Conservation (phyloP, 2,329 filamentous ascomycete species). For the Davidsoniella neocaledoniae region DNA sequence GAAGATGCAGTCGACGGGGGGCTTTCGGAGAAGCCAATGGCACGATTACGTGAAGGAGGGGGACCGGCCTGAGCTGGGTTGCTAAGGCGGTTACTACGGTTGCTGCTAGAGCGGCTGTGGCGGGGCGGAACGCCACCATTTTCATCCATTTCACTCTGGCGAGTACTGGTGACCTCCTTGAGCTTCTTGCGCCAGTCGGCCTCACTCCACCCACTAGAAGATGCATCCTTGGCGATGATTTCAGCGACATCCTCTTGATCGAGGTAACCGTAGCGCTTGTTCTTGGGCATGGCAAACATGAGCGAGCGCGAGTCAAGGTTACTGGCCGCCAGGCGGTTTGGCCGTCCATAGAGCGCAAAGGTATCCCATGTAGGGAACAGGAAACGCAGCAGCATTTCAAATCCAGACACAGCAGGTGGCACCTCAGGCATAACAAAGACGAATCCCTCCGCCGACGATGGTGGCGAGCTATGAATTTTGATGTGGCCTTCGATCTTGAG, state of each 20-base stretch:
- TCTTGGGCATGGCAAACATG: constrained; percentile 95
- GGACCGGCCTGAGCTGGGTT: constrained; percentile 20
- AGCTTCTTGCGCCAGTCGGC: constrained; percentile 76
- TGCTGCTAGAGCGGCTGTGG: constrained; percentile 38
- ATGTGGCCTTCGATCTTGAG: constrained; percentile 88
- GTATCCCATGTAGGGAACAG: constrained; percentile 90
- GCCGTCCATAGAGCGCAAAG: constrained; percentile 80
- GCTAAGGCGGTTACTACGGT: constrained; percentile 40
- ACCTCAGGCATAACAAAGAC: constrained; percentile 96
- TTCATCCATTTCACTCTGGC: constrained; percentile 52
- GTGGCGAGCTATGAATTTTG: constrained; percentile 65
- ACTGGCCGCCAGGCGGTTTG: constrained; percentile 72
- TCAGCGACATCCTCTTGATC: constrained; percentile 72
- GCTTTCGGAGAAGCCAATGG: constrained; percentile 42
- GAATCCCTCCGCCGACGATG: constrained; percentile 73
- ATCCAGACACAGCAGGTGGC: constrained; percentile 78
- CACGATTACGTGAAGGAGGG: constrained; percentile 20
- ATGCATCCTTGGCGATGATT: constrained; percentile 59
- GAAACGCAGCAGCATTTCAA: constrained; percentile 88
- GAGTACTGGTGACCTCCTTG: constrained; percentile 70
- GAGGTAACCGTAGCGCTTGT: constrained; percentile 75
- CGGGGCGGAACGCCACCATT: constrained; percentile 21
- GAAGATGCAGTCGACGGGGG: constrained; percentile 18
- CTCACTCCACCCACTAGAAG: constrained; percentile 61
- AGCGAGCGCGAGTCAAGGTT: constrained; percentile 72